Evolutionary conservation across 345 rosid species (phyloP), one percentile per base, ranked within the genome.

Genomic region (Excoecaria agallocha): DNA sequence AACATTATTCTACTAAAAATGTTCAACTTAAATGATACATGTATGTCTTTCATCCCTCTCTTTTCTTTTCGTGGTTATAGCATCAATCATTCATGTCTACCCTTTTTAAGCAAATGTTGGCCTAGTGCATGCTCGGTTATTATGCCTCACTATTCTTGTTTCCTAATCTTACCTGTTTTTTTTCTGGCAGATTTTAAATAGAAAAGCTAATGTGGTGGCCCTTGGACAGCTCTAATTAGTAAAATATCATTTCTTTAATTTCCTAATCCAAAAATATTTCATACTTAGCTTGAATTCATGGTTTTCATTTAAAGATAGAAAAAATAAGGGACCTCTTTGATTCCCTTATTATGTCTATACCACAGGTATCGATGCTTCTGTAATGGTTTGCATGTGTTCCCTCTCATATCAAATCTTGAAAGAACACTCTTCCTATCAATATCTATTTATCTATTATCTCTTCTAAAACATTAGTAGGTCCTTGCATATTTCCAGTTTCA

Each of bases 301-400:
- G 85, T 79, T 85, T 83, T 72, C 61, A 73, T 86, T 86, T 81
- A 86, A 87, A 88, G 88, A 85, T 24, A 69, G 61, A 76, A 77
- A 82, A 81, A 73, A 20, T 80, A 50, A 77, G 85, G 86, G 82
- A 62, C 79, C 77, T 73, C 68, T 55, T 78, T 71, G 68, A 78
- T 62, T 66, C 70, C 77, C 78, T 77, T 75, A 25, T 67, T 61
- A 69, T 83, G 65, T 79, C 80, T 73, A 69, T 71, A 67, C 64
- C 57, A 20, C 68, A 62, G 54, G 12, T 60, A 60, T 69, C 46
- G 49, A 17, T 82, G 87, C 78, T 77, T 69, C 81, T 69, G 25
- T 70, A 60, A 79, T 85, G 85, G 79, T 66, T 60, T 70, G 64
- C 84, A 80, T 68, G 89, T 81, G 82, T 73, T 41, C 59, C 73